Conservation (phyloP, 805 yeast species). For the Kodamaea fukazawae region DNA sequence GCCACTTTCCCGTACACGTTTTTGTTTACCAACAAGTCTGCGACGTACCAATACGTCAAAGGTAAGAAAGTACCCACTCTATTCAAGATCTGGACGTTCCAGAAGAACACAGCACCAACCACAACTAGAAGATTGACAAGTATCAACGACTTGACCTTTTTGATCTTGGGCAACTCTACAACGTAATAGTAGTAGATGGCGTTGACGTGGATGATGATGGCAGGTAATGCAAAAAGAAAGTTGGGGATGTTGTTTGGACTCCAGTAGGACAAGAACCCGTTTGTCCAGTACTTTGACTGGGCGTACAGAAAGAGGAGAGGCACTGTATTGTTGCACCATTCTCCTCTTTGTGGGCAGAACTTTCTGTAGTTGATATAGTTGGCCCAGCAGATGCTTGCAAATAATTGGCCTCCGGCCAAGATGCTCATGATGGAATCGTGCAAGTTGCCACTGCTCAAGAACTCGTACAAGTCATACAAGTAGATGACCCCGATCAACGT, state of each 20-base stretch:
- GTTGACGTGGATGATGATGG: slow-evolving; percentile 43
- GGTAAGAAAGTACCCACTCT: slow-evolving; percentile 80
- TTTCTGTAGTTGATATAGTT: slow-evolving; percentile 52
- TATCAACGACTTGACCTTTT: slow-evolving; percentile 37
- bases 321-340: slow-evolving; percentile 65
- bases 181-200: slow-evolving; percentile 39
- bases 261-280: slow-evolving; percentile 83
- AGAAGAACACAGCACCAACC: slow-evolving; percentile 52
- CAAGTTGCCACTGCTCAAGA: slow-evolving; percentile 15
- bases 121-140: slow-evolving; percentile 44
- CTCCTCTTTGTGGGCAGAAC: slow-evolving; percentile 71
- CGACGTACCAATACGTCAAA: slow-evolving; percentile 67
- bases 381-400: slow-evolving; percentile 42
- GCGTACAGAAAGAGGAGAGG: slow-evolving; percentile 69
- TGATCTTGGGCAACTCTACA: slow-evolving; percentile 29
- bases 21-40: slow-evolving; percentile 27
- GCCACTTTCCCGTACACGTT: slow-evolving; percentile 18
- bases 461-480: slow-evolving; percentile 50
- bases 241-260: slow-evolving; percentile 77
- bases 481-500: slow-evolving; percentile 68
- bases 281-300: slow-evolving; percentile 80
- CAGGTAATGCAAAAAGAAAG: slow-evolving; percentile 74
- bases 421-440: slow-evolving; percentile 31
- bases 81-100: slow-evolving; percentile 86
- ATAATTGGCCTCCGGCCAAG: slow-evolving; percentile 56